A percentile compares a stretch with the other conserved stretches of the same genome.
These are phyloP conservation scores for Codiaeum variegatum DNA, from an alignment of 441 rosid genomes.

Conservation along the genomic window DNA sequence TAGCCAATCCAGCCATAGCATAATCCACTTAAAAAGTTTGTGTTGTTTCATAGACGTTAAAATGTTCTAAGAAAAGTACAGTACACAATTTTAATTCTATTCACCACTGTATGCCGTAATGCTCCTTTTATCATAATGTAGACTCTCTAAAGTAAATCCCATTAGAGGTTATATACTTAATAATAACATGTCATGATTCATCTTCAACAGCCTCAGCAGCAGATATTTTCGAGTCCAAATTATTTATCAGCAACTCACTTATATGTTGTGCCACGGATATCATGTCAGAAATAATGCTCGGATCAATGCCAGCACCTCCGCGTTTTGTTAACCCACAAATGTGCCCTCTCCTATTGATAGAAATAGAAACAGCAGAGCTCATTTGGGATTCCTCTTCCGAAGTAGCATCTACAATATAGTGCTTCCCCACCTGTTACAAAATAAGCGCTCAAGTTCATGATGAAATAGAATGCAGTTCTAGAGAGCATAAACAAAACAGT, in stretches of 20 bases:
- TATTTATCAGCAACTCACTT: conserved; percentile 53
- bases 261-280: conserved; percentile 68
- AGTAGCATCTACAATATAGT: conserved; percentile 81
- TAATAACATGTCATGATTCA: conserved; percentile 5
- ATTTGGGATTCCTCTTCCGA: conserved; percentile 88
- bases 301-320: conserved; percentile 79
- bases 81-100: neutral
- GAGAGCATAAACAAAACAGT: neutral
- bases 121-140: neutral
- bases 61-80: neutral
- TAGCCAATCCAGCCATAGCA: too few relatives aligned
- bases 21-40: too few relatives aligned
- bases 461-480: neutral
- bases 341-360: conserved; percentile 60
- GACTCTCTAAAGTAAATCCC: neutral
- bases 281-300: conserved; percentile 77
- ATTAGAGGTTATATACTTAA: neutral
- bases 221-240: conserved; percentile 62
- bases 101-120: neutral
- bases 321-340: conserved; percentile 72
- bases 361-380: conserved; percentile 80
- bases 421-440: conserved; percentile 54
- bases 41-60: too few relatives aligned
- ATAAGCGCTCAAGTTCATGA: neutral
- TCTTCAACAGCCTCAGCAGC: conserved; percentile 61